Percentiles rank a stretch among this genome's conserved stretches.
phyloP scores from a whole-genome alignment of 2,329 filamentous ascomycete genomes.

The Cladorrhinum sp. region DNA sequence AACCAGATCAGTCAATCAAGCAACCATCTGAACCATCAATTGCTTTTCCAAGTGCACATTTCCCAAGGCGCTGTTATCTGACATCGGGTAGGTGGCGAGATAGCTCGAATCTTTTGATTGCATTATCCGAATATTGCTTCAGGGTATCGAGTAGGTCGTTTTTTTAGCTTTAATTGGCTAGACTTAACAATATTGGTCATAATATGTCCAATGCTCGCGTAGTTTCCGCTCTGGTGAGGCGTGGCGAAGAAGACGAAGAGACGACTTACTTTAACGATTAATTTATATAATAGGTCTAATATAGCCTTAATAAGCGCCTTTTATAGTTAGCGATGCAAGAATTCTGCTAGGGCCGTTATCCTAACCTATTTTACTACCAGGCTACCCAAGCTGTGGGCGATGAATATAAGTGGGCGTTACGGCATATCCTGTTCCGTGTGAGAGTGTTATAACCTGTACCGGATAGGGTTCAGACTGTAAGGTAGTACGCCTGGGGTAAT shows the following conservation, averaged over 20 bases:
- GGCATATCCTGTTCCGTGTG: too few species aligned
- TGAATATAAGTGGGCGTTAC: neutral
- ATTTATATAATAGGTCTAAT: neutral
- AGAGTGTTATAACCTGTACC: too few species aligned
- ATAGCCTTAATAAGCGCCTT: slow-evolving; percentile 8
- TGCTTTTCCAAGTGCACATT: too few species aligned
- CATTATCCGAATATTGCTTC: neutral
- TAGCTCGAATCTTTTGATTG: neutral
- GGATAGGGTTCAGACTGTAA: too few species aligned
- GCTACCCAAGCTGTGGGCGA: neutral
- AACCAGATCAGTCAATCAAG: too few species aligned
- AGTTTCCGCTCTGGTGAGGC: slow-evolving; percentile 7
- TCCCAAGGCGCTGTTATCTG: too few species aligned
- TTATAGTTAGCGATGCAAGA: too few species aligned
- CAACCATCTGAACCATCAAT: too few species aligned
- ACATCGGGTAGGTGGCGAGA: neutral
- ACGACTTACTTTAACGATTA: slow-evolving; percentile 3
- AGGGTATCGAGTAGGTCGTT: neutral
- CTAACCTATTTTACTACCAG: neutral
- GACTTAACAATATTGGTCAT: neutral
- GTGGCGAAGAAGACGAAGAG: slow-evolving; percentile 12
- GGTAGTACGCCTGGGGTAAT: too few species aligned
- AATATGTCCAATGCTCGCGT: slow-evolving; percentile 2
- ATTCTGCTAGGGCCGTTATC: too few species aligned
- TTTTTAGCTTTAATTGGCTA: too few species aligned